Base-by-base conservation (phyloP, 768 basidiomycete species). In the Leccinum olivaceopallidum region DNA sequence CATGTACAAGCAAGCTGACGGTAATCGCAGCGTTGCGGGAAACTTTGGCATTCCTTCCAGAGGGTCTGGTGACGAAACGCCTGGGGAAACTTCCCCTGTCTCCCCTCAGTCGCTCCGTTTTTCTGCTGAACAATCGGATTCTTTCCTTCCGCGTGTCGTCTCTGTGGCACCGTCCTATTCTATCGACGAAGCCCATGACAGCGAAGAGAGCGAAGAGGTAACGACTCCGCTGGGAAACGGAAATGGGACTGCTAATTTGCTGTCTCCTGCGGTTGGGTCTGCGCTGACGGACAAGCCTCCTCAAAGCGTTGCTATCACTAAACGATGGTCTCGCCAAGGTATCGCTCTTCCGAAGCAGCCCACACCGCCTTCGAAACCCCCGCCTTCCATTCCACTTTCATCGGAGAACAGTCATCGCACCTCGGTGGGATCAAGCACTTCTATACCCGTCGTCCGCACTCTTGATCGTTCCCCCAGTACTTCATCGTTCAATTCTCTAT, bases 321-420 rank as follows among this genome's bases (percentile, higher is more conserved):
- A 78, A 56, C 76, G 84, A 55, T 85, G 85, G 85, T 86, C 85
- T 39, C 77, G 82, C 55, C 84, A 82, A 63, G 78, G 79, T 14
- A 37, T 67, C 67, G 28, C 69, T 77, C 62, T 81, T 32, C 87
- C 87, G 9, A 79, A 81, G 22, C 79, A 81, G 52, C 69, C 79
- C 53, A 82, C 82, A 5, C 86, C 87, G 10, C 86, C 88, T 2
- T 80, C 75, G 28, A 87, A 85, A 6, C 85, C 87, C 16, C 75
- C 84, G 30, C 84, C 86, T 5, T 79, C 81, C 16, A 70, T 81
- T 26, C 83, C 77, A 6, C 49, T 60, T 74, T 56, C 64, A 28
- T 52, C 63, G 18, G 71, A 69, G 22, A 37, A 62, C 56, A 60
- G 68, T 59, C 62, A 49, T 59, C 75, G 69, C 30, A 30, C 52